Evolutionary conservation across 1,139 yeast genomes (phyloP).

Genomic region (Debaryomyces singareniensis): DNA sequence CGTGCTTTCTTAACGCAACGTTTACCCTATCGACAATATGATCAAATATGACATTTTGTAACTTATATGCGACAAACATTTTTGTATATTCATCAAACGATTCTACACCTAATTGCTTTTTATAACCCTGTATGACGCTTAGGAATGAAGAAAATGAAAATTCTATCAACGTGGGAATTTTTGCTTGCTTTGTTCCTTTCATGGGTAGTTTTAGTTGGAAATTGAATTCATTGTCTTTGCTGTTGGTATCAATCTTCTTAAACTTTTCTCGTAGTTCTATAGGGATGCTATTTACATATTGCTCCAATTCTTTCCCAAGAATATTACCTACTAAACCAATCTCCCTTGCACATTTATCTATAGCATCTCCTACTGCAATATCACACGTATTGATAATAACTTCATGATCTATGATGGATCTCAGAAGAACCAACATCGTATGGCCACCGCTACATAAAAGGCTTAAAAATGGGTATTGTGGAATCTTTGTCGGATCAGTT

Average conservation of each 20-base stretch:
- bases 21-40: constrained; percentile 65
- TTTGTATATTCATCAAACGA: constrained; percentile 16
- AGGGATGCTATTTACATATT: constrained; percentile 35
- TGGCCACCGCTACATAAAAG: constrained; percentile 92
- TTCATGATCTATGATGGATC: constrained; percentile 56
- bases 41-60: constrained; percentile 62
- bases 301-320: constrained; percentile 80
- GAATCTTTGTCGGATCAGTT: constrained; percentile 32
- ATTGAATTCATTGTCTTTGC: constrained; percentile 22
- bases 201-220: constrained; percentile 27
- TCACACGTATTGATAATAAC: constrained; percentile 73
- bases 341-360: constrained; percentile 89
- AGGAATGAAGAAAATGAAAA: constrained; percentile 81
- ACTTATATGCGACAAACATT: constrained; percentile 48
- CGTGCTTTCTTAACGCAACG: constrained; percentile 39
- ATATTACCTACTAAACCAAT: constrained; percentile 75
- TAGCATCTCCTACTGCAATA: constrained; percentile 89
- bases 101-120: constrained; percentile 5
- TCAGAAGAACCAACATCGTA: constrained; percentile 75
- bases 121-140: constrained; percentile 43
- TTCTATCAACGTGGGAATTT: constrained; percentile 25
- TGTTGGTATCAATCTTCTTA: constrained; percentile 14
- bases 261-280: constrained; percentile 14
- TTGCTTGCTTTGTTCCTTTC: constrained; percentile 23
- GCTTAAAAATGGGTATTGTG: constrained; percentile 73